phyloP scores from a whole-genome alignment of 177 flowering plant genomes.

The Telopea speciosissima region DNA sequence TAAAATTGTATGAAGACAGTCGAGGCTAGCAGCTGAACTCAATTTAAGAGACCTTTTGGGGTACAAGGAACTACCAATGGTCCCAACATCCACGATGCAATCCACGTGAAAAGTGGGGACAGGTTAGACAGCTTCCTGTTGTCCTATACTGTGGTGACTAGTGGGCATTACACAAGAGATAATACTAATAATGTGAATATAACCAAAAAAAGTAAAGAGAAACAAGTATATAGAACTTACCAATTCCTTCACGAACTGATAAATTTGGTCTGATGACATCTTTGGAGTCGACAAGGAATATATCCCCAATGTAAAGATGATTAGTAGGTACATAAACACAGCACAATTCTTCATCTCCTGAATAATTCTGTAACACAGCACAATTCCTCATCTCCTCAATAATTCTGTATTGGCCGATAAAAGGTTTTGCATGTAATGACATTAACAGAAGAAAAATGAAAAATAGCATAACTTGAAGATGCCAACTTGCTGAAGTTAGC shows the following conservation, averaged over 20 bases:
- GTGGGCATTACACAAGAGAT: not conserved
- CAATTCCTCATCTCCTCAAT: conserved; percentile 53
- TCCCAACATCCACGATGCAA: not conserved
- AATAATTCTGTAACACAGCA: conserved; percentile 53
- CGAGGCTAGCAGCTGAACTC: too few species aligned
- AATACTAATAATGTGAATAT: too few species aligned
- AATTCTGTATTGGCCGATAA: conserved; percentile 26
- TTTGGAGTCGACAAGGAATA: conserved; percentile 45
- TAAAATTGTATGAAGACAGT: too few species aligned
- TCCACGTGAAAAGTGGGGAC: not conserved
- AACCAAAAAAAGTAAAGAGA: not conserved
- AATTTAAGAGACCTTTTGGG: too few species aligned
- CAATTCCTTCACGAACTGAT: conserved; percentile 65
- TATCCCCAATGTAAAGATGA: conserved; percentile 47
- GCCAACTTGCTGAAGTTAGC: not conserved
- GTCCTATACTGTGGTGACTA: not conserved
- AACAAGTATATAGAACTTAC: conserved; percentile 21
- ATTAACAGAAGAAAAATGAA: not conserved
- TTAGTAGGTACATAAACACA: conserved; percentile 59
- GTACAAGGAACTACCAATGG: not conserved
- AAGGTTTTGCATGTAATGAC: not conserved
- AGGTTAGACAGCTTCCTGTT: not conserved
- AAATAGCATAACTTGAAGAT: not conserved
- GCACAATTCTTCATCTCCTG: conserved; percentile 56
- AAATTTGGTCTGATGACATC: conserved; percentile 59